Evolutionary conservation across 73 alveolate species (phyloP), one percentile per base, ranked within the genome.

Genomic region (Paramecium tetraurelia): DNA sequence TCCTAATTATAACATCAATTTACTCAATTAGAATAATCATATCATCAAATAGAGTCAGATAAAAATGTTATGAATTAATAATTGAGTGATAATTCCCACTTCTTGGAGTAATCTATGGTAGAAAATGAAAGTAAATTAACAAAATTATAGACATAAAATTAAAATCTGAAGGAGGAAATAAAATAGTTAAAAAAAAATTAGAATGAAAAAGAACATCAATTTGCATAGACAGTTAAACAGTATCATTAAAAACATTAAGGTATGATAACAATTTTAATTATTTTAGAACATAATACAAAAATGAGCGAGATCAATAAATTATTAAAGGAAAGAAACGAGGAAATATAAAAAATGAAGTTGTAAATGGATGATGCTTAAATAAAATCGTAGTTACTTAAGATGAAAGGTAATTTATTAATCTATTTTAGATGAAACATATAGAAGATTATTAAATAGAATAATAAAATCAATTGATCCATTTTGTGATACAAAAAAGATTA

Each of bases 161-260:
- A 29, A 33, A 31, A 75, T 9, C n/a, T 75, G 21, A 75, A 75
- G 22, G 87, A 75, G 18, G 87, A 75, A 40, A 75, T 75, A 36
- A 36, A 75, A 36, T 75, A 75, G 36, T 75, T 31, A 31, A 33
- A 40, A 75, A 75, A 75, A 10, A 75, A 36, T 40, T 14, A 31
- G 9, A 36, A 40, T 40, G 87, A 75, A 40, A 75, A 75, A n/a
- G 87, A 75, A 40, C 87, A 75, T n/a, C 21, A 75, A 40, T 75
- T 75, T 75, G 87, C 87, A n/a, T 75, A 75, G n/a, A 75, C 87
- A 75, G 48, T 75, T n/a, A 75, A 75, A 75, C n/a, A 75, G 18
- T 75, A 75, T 75, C 87, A 75, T 75, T 11, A 35, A 21, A 75
- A 75, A 20, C 87, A 75, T 75, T 75, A 12, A 36, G 87, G 87